These are phyloP conservation scores for Dipteronia sinensis DNA, from an alignment of 345 rosid species.

Conservation along the genomic window DNA sequence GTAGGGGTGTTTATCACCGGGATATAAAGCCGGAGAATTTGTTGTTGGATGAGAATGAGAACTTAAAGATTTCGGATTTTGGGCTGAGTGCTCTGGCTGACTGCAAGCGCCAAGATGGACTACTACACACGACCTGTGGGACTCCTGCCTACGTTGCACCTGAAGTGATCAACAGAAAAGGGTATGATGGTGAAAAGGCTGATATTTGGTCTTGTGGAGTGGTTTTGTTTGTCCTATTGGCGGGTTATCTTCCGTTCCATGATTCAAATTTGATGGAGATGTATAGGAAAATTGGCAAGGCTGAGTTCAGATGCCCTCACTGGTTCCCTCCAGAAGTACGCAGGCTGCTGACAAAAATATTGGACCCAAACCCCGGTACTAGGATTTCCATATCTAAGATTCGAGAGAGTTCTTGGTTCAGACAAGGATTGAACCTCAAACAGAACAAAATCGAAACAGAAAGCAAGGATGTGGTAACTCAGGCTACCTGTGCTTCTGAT, in stretches of 20 bases:
- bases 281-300: constrained; percentile 75
- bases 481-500: constrained; percentile 37
- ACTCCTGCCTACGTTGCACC: constrained; percentile 94
- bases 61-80: constrained; percentile 78
- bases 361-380: constrained; percentile 62
- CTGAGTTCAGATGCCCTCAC: constrained; percentile 62
- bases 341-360: constrained; percentile 50
- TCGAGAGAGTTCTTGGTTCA: constrained; percentile 69
- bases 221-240: constrained; percentile 70
- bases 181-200: constrained; percentile 77
- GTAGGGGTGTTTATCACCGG: constrained; percentile 78
- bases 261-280: constrained; percentile 75
- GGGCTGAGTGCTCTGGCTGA: constrained; percentile 83
- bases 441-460: constrained; percentile 48
- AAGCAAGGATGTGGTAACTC: constrained; percentile 26
- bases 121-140: constrained; percentile 83
- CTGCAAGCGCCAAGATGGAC: constrained; percentile 68
- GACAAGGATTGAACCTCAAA: constrained; percentile 50
- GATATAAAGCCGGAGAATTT: constrained; percentile 86
- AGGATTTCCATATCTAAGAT: constrained; percentile 62
- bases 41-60: constrained; percentile 72
- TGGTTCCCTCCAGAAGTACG: constrained; percentile 67
- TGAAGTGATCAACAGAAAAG: constrained; percentile 72
- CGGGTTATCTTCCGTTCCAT: constrained; percentile 80
- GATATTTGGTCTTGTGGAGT: constrained; percentile 92